A percentile compares a stretch with the other conserved stretches of the same genome.
phyloP scores from a whole-genome alignment of 176 grass and related monocot species.

The Raddia guianensis region DNA sequence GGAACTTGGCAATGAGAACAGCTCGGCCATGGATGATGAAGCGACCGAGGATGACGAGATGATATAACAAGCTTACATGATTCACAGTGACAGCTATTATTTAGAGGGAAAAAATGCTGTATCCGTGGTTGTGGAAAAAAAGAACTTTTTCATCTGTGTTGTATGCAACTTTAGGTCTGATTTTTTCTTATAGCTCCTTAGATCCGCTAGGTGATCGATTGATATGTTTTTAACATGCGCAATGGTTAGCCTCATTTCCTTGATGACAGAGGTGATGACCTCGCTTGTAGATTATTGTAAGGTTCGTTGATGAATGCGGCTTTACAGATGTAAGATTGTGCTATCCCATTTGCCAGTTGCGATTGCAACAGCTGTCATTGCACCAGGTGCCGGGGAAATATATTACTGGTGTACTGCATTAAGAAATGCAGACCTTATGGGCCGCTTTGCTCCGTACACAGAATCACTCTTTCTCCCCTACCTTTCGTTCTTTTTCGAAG shows the following conservation, averaged over 20 bases:
- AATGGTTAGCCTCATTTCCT: conserved; percentile 22
- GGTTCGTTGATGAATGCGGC: background rate
- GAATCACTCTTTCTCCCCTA: background rate
- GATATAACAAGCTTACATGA: conserved; percentile 6
- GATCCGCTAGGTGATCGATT: background rate
- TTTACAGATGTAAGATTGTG: conserved; percentile 25
- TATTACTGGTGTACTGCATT: background rate
- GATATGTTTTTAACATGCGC: background rate
- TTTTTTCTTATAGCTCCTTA: conserved; percentile 13
- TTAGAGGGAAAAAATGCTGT: background rate
- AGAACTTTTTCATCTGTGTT: background rate
- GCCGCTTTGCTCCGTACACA: background rate
- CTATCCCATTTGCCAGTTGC: background rate
- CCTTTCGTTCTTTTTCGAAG: background rate
- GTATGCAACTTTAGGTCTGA: conserved; percentile 25
- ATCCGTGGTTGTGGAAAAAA: conserved; percentile 13
- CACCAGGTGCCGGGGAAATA: background rate
- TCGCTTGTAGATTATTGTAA: background rate
- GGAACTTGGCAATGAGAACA: conserved; percentile 54
- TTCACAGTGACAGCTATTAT: conserved; percentile 20
- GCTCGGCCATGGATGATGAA: conserved; percentile 67
- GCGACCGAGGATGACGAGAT: conserved; percentile 66
- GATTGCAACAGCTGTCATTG: conserved; percentile 31
- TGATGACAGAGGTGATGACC: background rate
- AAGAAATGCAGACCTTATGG: background rate